Evolutionary conservation across 345 rosid species (phyloP).

Genomic region (Nasturtium officinale): DNA sequence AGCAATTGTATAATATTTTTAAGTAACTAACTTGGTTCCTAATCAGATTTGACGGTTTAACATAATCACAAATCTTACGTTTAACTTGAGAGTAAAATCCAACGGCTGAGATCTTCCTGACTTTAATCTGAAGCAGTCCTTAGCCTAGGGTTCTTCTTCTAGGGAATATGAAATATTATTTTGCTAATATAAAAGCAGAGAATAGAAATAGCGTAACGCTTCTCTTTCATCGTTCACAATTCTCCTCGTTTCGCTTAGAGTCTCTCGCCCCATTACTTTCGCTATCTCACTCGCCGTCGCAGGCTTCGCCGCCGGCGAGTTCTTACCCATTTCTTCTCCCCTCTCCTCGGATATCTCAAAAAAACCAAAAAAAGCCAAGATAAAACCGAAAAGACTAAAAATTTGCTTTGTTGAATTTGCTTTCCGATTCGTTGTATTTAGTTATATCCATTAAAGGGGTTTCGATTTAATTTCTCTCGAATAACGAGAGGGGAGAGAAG

Average conservation of each 20-base stretch:
- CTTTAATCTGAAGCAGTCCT: not conserved
- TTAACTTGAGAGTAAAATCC: constrained; percentile 23
- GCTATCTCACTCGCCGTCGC: constrained; percentile 54
- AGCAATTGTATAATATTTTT: too few relatives aligned
- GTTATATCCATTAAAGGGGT: constrained; percentile 37
- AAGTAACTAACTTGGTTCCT: not conserved
- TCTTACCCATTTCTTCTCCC: constrained; percentile 48
- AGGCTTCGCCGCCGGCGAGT: constrained; percentile 55
- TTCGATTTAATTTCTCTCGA: constrained; percentile 40
- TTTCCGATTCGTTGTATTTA: constrained; percentile 12
- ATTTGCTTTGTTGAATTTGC: not conserved
- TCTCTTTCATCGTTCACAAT: constrained; percentile 21
- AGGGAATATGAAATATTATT: too few relatives aligned
- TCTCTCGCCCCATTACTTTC: constrained; percentile 23
- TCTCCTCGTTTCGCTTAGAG: constrained; percentile 8
- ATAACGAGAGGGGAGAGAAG: constrained; percentile 92
- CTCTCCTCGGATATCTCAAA: constrained; percentile 51
- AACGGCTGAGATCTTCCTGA: constrained; percentile 32
- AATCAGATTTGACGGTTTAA: too few relatives aligned
- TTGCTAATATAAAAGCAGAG: constrained; percentile 24
- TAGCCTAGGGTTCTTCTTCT: constrained; percentile 33
- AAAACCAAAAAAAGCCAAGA: constrained; percentile 27
- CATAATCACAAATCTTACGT: too few relatives aligned
- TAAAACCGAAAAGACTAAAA: constrained; percentile 23
- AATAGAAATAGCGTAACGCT: not conserved